Conservation (phyloP, 768 basidiomycete species). For the Mycena polygramma region DNA sequence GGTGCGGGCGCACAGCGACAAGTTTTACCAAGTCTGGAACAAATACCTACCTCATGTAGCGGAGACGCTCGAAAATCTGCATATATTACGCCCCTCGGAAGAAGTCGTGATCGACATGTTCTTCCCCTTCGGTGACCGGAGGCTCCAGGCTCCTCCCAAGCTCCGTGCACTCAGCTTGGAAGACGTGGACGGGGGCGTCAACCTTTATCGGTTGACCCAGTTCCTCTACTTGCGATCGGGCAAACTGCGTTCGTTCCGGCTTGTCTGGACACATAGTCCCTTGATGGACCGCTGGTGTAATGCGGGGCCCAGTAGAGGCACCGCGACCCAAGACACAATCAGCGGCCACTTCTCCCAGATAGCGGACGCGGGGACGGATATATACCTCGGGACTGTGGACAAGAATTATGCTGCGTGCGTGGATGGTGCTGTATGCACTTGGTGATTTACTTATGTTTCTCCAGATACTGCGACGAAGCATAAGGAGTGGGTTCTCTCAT, state of each 20-base stretch:
- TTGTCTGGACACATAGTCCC: not conserved
- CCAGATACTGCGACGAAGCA: too few relatives aligned
- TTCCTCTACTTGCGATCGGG: not conserved
- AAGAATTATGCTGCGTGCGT: not conserved
- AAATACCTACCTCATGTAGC: not conserved
- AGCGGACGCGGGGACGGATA: not conserved
- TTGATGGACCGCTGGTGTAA: not conserved
- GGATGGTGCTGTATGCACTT: too few relatives aligned
- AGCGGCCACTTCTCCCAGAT: not conserved
- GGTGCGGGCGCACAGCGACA: not conserved
- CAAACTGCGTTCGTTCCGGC: constrained; percentile 3
- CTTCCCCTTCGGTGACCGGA: not conserved
- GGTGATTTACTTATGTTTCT: too few relatives aligned
- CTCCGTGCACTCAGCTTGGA: not conserved
- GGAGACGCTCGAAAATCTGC: not conserved
- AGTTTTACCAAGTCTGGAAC: not conserved
- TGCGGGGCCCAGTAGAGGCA: not conserved
- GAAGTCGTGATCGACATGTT: not conserved
- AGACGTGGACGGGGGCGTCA: not conserved
- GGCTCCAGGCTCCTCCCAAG: not conserved
- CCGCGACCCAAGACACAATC: not conserved
- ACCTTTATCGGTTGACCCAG: not conserved
- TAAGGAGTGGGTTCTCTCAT: too few relatives aligned
- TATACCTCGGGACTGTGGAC: not conserved
- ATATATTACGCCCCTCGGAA: not conserved